Conservation (phyloP, 306 rosid species). For the Castanea crenata region DNA sequence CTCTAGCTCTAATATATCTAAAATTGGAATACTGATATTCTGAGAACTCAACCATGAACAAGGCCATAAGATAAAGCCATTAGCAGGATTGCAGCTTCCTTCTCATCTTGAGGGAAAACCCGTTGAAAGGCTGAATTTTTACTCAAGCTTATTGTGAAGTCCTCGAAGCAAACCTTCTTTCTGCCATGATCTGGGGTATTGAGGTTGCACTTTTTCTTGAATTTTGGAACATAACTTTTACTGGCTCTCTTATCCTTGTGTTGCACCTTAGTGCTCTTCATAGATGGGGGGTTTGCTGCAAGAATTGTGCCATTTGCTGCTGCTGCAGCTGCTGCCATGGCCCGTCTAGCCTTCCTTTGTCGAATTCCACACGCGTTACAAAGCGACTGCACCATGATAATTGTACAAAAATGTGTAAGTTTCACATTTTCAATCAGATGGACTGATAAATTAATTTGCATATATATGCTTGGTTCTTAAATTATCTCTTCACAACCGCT, state of each 20-base stretch:
- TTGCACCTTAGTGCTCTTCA: slow-evolving; percentile 32
- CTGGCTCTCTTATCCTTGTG: slow-evolving; percentile 37
- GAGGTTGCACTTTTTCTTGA: slow-evolving; percentile 48
- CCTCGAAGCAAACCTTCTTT: slow-evolving; percentile 57
- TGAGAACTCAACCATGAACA: slow-evolving; percentile 62
- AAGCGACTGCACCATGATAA: slow-evolving; percentile 53
- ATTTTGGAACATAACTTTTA: slow-evolving; percentile 13
- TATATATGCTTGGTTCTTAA: no score
- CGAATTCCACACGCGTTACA: slow-evolving; percentile 98
- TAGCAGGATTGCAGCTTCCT: slow-evolving; percentile 86
- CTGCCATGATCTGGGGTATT: slow-evolving; percentile 22
- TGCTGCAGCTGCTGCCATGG: slow-evolving; percentile 69
- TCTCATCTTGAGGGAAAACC: slow-evolving; percentile 96
- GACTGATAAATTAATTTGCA: no score
- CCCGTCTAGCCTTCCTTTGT: slow-evolving; percentile 93
- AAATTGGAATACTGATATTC: slow-evolving; percentile 12
- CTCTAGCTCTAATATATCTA: slow-evolving; percentile 17
- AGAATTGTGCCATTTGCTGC: slow-evolving; percentile 41
- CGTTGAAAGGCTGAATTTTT: slow-evolving; percentile 57
- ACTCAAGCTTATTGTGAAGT: slow-evolving; percentile 48
- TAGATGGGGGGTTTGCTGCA: slow-evolving; percentile 20
- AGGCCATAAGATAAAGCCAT: slow-evolving; percentile 94
- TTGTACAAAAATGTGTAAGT: neutral
- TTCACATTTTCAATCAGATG: neutral
- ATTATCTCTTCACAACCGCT: no score